These are phyloP conservation scores for Tolypocladium pustulatum DNA, from an alignment of 2,329 filamentous ascomycete species.

Conservation along the genomic window DNA sequence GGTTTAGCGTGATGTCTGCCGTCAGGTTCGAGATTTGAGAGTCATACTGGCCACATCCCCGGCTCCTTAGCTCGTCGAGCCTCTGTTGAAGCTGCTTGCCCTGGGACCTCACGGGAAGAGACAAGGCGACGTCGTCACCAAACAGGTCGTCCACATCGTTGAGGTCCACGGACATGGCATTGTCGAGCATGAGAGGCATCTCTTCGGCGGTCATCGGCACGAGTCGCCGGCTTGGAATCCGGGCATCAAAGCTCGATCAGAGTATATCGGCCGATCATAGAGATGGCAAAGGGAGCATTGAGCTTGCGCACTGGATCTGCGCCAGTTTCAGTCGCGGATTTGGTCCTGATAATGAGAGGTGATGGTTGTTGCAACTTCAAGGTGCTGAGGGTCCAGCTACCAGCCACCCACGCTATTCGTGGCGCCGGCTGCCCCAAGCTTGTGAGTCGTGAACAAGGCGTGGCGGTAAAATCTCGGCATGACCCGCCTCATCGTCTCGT, in stretches of 20 bases:
- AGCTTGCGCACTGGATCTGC: neutral
- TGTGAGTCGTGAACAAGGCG: neutral
- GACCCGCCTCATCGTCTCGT: no score
- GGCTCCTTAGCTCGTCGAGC: conserved; percentile 64
- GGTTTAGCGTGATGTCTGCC: neutral
- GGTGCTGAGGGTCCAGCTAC: neutral
- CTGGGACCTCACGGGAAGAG: conserved; percentile 34
- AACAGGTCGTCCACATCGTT: conserved; percentile 66
- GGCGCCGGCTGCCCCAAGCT: neutral
- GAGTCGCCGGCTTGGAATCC: neutral
- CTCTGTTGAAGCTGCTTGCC: conserved; percentile 58
- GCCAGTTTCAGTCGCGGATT: neutral
- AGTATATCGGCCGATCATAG: neutral
- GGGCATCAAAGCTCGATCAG: neutral
- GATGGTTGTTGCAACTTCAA: neutral
- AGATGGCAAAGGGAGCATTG: neutral
- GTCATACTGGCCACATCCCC: conserved; percentile 72
- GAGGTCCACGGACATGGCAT: conserved; percentile 36
- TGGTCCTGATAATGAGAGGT: neutral
- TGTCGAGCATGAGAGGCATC: conserved; percentile 33
- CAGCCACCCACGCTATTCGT: neutral
- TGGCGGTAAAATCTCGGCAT: neutral
- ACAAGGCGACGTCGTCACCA: conserved; percentile 55
- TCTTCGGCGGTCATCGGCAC: conserved; percentile 23
- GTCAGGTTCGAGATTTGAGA: no score